A percentile compares a stretch with the other conserved stretches of the same genome.
phyloP scores from a whole-genome alignment of 2,329 filamentous ascomycete genomes.

The Shiraia bambusicola region DNA sequence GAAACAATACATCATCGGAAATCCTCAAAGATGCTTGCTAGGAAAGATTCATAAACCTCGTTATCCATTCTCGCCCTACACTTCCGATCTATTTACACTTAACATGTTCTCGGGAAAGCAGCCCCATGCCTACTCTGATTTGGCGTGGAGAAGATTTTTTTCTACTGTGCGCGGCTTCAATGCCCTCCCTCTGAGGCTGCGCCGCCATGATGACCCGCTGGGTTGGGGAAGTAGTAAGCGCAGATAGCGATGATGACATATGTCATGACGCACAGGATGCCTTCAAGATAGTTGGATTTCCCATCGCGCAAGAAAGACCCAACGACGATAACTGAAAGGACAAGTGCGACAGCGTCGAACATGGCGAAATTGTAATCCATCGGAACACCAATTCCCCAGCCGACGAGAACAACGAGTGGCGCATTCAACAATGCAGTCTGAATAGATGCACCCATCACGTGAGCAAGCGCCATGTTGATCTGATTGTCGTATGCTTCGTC shows the following conservation, averaged over 20 bases:
- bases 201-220: constrained; percentile 29
- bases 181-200: constrained; percentile 2
- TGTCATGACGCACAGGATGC: constrained; percentile 72
- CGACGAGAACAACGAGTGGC: constrained; percentile 78
- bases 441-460: constrained; percentile 82
- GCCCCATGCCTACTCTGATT: too few species aligned
- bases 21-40: constrained; percentile 9
- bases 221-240: constrained; percentile 63
- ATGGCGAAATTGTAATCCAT: constrained; percentile 85
- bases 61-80: neutral
- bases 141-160: too few species aligned
- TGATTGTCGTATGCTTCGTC: constrained; percentile 83
- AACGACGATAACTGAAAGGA: constrained; percentile 82
- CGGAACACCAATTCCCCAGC: constrained; percentile 67
- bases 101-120: too few species aligned
- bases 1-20: neutral
- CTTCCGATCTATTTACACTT: too few species aligned
- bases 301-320: constrained; percentile 85
- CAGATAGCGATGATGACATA: constrained; percentile 64
- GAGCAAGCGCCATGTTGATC: constrained; percentile 82
- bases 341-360: constrained; percentile 79
- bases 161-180: neutral
- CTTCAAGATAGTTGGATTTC: constrained; percentile 89
- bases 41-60: neutral
- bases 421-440: constrained; percentile 89